phyloP scores from a whole-genome alignment of 495 filamentous ascomycete genomes.

The Trypethelium eluteriae region DNA sequence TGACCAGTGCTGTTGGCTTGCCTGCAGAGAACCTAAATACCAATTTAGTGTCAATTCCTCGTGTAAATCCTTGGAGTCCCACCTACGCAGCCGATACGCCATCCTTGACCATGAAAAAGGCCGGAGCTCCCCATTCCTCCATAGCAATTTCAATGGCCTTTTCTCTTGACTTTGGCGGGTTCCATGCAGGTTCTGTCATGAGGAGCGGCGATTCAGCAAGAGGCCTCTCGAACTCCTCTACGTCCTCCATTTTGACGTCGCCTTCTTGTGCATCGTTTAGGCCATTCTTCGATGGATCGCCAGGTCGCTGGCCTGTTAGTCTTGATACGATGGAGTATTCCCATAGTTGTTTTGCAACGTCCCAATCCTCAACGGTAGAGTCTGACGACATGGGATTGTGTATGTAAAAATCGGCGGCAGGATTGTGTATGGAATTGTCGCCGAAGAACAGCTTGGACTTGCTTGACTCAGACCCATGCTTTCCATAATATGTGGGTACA shows the following conservation, averaged over 20 bases:
- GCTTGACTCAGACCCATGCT: slow-evolving; percentile 48
- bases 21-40: slow-evolving; percentile 68
- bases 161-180: slow-evolving; percentile 74
- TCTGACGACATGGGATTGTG: slow-evolving; percentile 85
- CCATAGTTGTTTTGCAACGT: slow-evolving; percentile 81
- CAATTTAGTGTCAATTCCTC: slow-evolving; percentile 14
- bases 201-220: slow-evolving; percentile 83
- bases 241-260: slow-evolving; percentile 46
- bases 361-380: slow-evolving; percentile 93
- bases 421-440: slow-evolving; percentile 75
- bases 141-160: slow-evolving; percentile 90
- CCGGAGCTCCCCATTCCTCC: slow-evolving; percentile 89
- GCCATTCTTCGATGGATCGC: slow-evolving; percentile 62
- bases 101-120: slow-evolving; percentile 76
- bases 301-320: slow-evolving; percentile 57
- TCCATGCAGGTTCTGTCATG: slow-evolving; percentile 94
- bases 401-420: slow-evolving; percentile 67
- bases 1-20: slow-evolving; percentile 81
- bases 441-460: slow-evolving; percentile 62
- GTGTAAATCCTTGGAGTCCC: slow-evolving; percentile 16
- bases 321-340: slow-evolving; percentile 76
- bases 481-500: slow-evolving; percentile 77
- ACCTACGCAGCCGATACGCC: slow-evolving; percentile 60
- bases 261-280: slow-evolving; percentile 52
- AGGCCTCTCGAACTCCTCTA: slow-evolving; percentile 66